Evolutionary conservation across 257 asterid genomes (phyloP), one percentile per base, ranked within the genome.

Genomic region (Osmanthus fragrans): DNA sequence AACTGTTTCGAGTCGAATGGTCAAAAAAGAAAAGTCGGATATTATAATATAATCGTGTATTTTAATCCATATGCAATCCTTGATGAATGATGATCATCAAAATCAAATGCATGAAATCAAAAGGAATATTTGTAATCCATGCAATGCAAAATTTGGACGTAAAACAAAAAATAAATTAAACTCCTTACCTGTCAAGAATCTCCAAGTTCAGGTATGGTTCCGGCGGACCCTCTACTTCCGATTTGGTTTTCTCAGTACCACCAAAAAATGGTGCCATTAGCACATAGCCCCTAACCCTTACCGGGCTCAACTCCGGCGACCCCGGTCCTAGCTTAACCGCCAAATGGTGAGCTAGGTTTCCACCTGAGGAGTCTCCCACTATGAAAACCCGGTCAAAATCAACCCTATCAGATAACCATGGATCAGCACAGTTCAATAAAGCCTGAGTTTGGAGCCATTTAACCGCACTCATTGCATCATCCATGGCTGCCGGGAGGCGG

Each of bases 231-330:
- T 87, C 88, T 0, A 81, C 93, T 78, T 94, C 97, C 0, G 97
- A 90, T 80, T 87, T 89, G 8, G 97, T 94, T 77, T 92, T 83
- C 30, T 37, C 83, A 1, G 85, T 84, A 2, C 97, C 98, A 9
- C 98, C 97, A 51, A 92, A 94, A 66, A 92, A 94, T 68, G 97
- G 98, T 19, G 97, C 93, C 94, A 94, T 78, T 78, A 94, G 80
- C 70, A 92, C 92, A 71, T 90, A 91, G 0, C 98, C 98, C 63
- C 97, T 80, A 2, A 94, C 91, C 40, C 92, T 51, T 10, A 92
- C 85, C 71, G 97, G 97, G 0, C 77, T 79, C 80, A 94, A 5
- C 4, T 64, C 89, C 67, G 87, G 87, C 11, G 97, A 91, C 0
- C 91, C 94, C 3, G 83, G 83, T 1, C 94, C 79, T 45, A 94